Evolutionary conservation across 2,329 filamentous ascomycete genomes (phyloP), one percentile per base, ranked within the genome.

Genomic region (Septoria linicola): DNA sequence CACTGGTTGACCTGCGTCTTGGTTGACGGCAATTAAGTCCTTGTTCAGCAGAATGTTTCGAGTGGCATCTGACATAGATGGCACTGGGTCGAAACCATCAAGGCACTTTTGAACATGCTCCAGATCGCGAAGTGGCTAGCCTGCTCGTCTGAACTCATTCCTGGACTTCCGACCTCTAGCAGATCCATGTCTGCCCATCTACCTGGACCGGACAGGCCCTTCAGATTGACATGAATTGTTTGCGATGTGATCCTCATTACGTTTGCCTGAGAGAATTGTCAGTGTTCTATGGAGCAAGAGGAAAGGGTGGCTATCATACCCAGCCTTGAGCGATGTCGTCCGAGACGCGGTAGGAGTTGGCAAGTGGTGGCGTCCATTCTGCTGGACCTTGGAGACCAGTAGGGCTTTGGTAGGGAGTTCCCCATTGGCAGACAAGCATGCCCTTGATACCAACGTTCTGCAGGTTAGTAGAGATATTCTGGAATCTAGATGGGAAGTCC

Each of bases 1-100:
- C 0, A 79, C 78, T 37, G 79, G 77, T 46, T 75, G 66, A 0
- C 73, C 78, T 0, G 82, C 53, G 58, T 83, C 81, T 57, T 83
- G 80, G 58, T 83, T 83, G 60, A 80, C 77, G 0, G 74, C 74
- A 19, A 84, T 77, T 17, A 80, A 73, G 48, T 80, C 79, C 20
- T 72, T 68, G 63, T 82, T 82, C 1, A 68, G 69, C 40, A 73
- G 53, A 40, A 72, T 63, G 17, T 51, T 46, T 16, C 54, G 42
- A 3, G 61, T 61, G 4, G 54, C 48, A 11, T 46, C 41, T 10
- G 59, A 59, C 40, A 65, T 57, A 8, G 32, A 40, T 10, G 50
- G 47, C 1, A 58, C 41, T 43, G 34, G 4, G 57, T 59, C 1
- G 61, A 63, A n/a, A 66, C 46, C 56, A 65, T 59, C 7, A 66